Base-by-base conservation (phyloP, 2,329 filamentous ascomycete genomes). In the Alternaria arborescens region DNA sequence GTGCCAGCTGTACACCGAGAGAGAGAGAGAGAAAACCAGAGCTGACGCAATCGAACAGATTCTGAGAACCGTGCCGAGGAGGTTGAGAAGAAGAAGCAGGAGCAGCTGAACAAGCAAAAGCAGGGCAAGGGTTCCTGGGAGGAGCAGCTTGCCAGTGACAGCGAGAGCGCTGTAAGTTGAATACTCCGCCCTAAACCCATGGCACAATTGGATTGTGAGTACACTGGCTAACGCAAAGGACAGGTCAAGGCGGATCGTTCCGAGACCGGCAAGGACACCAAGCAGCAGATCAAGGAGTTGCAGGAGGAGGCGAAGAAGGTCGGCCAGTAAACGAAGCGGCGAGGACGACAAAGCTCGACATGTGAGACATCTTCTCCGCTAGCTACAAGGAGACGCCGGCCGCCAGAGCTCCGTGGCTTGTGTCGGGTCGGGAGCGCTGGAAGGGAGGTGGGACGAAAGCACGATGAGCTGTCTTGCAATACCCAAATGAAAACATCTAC, bases 171-270 rank as follows among this genome's bases (percentile, higher is more conserved):
- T 47, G 76, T 78, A 72, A 44, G 75, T 74, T 38, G 46, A 4
- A 50, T 38, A 4, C 11, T 1, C 4, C 22, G 14, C n/a, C 7
- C 26, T 7, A 8, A n/a, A 34, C 28, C 18, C 7, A 11, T 6
- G 3, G 14, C 10, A 22, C 11, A 14, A 20, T 16, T 16, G 6
- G 4, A 3, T 16, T 40, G 10, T 5, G 16, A 38, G 55, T 10
- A 10, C 32, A 38, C n/a, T 51, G 36, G 43, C 47, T 43, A 48
- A 56, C 11, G 10, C 22, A 26, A 57, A 24, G 59, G 66, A 32
- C 48, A 77, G 71, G 68, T 83, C 59, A 79, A 80, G 58, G 82
- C 82, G 3, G 82, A 84, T 65, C 76, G 77, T 47, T 75, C 77
- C 67, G 72, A 82, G 53, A 77, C 79, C 18, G 67, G 78, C 12